Conservation (phyloP, 768 basidiomycete genomes). For the Auricularia sp. region DNA sequence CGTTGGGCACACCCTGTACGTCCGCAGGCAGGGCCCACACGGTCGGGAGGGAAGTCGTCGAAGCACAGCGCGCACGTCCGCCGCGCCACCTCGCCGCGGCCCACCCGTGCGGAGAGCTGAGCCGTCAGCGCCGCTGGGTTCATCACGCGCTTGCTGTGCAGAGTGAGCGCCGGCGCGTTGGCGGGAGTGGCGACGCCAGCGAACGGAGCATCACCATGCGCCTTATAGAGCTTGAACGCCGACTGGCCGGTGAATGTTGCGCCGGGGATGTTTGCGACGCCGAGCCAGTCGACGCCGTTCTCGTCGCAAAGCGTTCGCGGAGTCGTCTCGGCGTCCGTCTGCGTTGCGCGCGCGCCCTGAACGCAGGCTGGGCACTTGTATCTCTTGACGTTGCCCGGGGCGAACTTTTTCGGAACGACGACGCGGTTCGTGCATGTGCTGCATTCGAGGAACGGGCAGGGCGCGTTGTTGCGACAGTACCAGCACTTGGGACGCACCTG, state of each 20-base stretch:
- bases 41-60: slow-evolving; percentile 14
- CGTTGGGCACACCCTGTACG: slow-evolving; percentile 17
- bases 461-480: slow-evolving; percentile 16
- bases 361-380: slow-evolving; percentile 16
- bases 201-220: slow-evolving; percentile 13
- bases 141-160: slow-evolving; percentile 10
- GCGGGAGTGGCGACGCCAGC: neutral
- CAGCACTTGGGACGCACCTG: slow-evolving; percentile 19
- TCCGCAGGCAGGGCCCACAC: slow-evolving; percentile 18
- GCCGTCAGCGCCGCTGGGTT: slow-evolving; percentile 5
- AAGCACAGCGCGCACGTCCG: slow-evolving; percentile 20
- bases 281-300: slow-evolving; percentile 19
- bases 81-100: slow-evolving; percentile 15
- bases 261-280: slow-evolving; percentile 7
- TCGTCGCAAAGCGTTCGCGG: slow-evolving; percentile 10
- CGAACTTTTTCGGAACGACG: slow-evolving; percentile 13
- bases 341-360: slow-evolving; percentile 2
- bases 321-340: slow-evolving; percentile 11
- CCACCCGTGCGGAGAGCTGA: slow-evolving; percentile 14
- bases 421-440: slow-evolving; percentile 16
- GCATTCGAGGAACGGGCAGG: slow-evolving; percentile 18
- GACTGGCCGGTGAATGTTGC: slow-evolving; percentile 15
- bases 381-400: slow-evolving; percentile 1
- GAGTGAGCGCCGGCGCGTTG: slow-evolving; percentile 2
- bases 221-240: slow-evolving; percentile 20